phyloP scores from a whole-genome alignment of 2,329 filamentous ascomycete species.

The Aspergillus udagawae region DNA sequence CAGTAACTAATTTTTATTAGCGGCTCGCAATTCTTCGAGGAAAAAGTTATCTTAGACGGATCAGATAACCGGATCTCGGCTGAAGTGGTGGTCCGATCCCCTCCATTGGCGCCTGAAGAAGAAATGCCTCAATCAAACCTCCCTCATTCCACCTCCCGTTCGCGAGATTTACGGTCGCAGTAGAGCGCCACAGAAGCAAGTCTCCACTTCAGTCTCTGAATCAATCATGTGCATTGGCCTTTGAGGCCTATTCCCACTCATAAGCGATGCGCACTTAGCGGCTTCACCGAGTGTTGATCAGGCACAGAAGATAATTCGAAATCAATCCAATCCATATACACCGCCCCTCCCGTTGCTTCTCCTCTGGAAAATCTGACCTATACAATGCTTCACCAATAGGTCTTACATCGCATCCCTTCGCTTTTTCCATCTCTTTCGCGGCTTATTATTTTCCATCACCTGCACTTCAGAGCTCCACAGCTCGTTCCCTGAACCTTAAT shows the following conservation, averaged over 20 bases:
- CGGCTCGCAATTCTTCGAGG: constrained; percentile 9
- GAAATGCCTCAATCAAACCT: not conserved
- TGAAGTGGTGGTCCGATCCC: constrained; percentile 17
- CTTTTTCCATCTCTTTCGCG: constrained; percentile 1
- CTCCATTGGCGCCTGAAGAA: not conserved
- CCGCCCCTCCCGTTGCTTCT: constrained; percentile 2
- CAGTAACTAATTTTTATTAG: constrained; percentile 13
- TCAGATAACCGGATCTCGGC: constrained; percentile 43
- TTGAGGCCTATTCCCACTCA: constrained; percentile 12
- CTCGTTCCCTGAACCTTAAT: constrained; percentile 23
- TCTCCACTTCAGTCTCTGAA: constrained; percentile 11
- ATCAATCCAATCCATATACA: constrained; percentile 5
- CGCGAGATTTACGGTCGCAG: not conserved
- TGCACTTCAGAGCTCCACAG: constrained; percentile 1
- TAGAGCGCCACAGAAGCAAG: constrained; percentile 11
- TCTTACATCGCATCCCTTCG: not conserved
- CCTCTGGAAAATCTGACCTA: not conserved
- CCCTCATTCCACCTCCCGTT: constrained; percentile 2
- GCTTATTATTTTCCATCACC: constrained; percentile 4
- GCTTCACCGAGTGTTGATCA: constrained; percentile 16
- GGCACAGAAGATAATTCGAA: constrained; percentile 13
- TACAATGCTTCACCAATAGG: constrained; percentile 29
- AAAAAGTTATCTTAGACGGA: constrained; percentile 38
- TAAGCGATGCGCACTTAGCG: constrained; percentile 18
- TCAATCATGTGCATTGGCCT: constrained; percentile 15